phyloP scores from a whole-genome alignment of 768 basidiomycete genomes.

The Chalciporus chontae region DNA sequence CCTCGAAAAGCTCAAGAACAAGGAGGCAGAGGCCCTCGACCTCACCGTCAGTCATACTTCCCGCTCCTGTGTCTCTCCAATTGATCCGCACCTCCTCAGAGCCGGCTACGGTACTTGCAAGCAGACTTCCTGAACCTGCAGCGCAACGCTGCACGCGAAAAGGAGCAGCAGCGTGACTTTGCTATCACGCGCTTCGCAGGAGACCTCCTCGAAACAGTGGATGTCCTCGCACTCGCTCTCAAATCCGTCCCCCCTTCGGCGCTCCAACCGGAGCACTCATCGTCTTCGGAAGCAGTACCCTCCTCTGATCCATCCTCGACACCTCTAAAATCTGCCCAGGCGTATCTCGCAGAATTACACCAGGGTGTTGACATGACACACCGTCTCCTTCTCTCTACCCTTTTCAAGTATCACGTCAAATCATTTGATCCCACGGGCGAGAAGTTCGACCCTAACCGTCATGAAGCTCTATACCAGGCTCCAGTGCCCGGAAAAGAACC shows the following conservation, averaged over 20 bases:
- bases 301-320: conserved; percentile 32
- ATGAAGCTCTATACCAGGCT: conserved; percentile 93
- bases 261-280: conserved; percentile 29
- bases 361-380: conserved; percentile 91
- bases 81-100: conserved; percentile 41
- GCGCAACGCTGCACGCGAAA: conserved; percentile 86
- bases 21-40: conserved; percentile 79
- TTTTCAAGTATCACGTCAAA: conserved; percentile 89
- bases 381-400: conserved; percentile 80
- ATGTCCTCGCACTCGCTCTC: conserved; percentile 82
- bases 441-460: conserved; percentile 89
- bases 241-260: conserved; percentile 66
- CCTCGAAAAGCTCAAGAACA: conserved; percentile 65
- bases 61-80: conserved; percentile 1
- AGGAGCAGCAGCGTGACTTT: conserved; percentile 88
- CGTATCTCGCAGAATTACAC: conserved; percentile 68
- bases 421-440: conserved; percentile 92
- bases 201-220: conserved; percentile 88
- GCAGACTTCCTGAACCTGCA: conserved; percentile 97
- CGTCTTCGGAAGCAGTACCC: conserved; percentile 23
- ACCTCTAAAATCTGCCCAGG: conserved; percentile 48
- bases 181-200: conserved; percentile 89
- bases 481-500: conserved; percentile 88
- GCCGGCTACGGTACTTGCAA: conserved; percentile 85
- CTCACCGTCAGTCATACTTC: conserved; percentile 59